Percentiles rank a stretch among this genome's conserved stretches.
These are phyloP conservation scores for Wallacemonas sp. DNA, from an alignment of 208 protist species.

Conservation along the genomic window DNA sequence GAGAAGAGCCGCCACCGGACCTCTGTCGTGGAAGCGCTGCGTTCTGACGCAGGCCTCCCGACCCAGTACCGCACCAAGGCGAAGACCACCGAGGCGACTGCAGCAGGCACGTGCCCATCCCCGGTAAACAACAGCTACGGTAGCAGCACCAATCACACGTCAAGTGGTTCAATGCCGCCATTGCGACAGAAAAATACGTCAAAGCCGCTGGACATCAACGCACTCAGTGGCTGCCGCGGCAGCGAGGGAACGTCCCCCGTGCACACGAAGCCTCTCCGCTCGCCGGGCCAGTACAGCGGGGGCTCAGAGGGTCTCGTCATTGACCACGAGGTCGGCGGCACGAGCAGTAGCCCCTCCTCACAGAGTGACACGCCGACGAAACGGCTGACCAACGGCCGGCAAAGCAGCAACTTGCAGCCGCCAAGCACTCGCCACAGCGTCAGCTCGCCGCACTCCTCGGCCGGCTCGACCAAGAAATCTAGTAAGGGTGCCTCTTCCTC, in stretches of 20 bases:
- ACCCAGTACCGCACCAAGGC: background rate
- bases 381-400: background rate
- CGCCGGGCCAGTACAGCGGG: conserved; percentile 8
- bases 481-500: background rate
- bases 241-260: background rate
- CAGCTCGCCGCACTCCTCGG: conserved; percentile 2
- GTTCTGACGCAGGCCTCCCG: background rate
- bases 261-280: background rate
- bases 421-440: background rate
- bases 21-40: background rate
- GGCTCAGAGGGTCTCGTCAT: conserved; percentile 8
- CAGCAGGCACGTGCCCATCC: too few relatives aligned
- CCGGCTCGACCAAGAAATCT: background rate
- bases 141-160: too few relatives aligned
- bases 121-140: too few relatives aligned
- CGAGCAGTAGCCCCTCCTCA: conserved; percentile 3
- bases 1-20: conserved; percentile 2
- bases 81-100: background rate
- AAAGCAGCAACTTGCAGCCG: background rate
- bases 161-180: background rate
- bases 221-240: conserved; percentile 1
- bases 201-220: conserved; percentile 6
- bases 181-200: conserved; percentile 1
- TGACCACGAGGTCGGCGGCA: conserved; percentile 3
- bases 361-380: conserved; percentile 11